Conservation (phyloP, 2,329 filamentous ascomycete species). For the Fusarium proliferatum region DNA sequence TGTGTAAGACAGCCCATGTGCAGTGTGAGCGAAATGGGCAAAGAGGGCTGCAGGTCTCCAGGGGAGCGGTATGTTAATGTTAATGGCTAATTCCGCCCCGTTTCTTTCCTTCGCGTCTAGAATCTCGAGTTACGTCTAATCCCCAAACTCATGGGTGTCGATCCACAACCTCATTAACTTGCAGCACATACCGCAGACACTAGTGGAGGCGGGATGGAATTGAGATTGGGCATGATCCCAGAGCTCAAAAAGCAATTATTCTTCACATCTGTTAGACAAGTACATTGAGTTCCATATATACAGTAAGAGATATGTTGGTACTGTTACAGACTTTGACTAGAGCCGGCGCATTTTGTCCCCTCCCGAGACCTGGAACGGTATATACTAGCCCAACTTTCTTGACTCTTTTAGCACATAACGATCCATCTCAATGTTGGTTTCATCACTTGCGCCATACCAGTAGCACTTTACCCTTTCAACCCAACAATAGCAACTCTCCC, state of each 20-base stretch:
- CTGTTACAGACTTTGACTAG: background rate
- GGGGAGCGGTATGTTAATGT: background rate
- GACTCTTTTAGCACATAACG: conserved; percentile 17
- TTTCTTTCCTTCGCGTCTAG: conserved; percentile 10
- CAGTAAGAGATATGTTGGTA: background rate
- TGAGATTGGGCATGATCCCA: conserved; percentile 25
- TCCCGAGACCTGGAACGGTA: conserved; percentile 10
- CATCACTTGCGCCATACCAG: background rate
- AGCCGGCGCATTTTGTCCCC: background rate
- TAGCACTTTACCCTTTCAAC: conserved; percentile 11
- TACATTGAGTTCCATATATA: background rate
- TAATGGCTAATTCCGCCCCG: conserved; percentile 13
- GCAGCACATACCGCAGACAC: conserved; percentile 17
- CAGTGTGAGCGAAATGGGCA: background rate
- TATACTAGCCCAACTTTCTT: conserved; percentile 17
- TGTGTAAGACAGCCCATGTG: conserved; percentile 11
- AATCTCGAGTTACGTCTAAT: conserved; percentile 9
- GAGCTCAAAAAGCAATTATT: conserved; percentile 37
- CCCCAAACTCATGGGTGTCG: conserved; percentile 9
- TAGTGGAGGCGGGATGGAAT: conserved; percentile 22
- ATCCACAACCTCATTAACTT: conserved; percentile 35
- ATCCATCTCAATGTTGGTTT: conserved; percentile 5
- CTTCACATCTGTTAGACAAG: background rate
- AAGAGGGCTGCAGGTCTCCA: conserved; percentile 1
- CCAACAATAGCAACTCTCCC: conserved; percentile 9